These are phyloP conservation scores for Cephalotrichum gorgonifer DNA, from an alignment of 2,329 filamentous ascomycete species.

Conservation along the genomic window DNA sequence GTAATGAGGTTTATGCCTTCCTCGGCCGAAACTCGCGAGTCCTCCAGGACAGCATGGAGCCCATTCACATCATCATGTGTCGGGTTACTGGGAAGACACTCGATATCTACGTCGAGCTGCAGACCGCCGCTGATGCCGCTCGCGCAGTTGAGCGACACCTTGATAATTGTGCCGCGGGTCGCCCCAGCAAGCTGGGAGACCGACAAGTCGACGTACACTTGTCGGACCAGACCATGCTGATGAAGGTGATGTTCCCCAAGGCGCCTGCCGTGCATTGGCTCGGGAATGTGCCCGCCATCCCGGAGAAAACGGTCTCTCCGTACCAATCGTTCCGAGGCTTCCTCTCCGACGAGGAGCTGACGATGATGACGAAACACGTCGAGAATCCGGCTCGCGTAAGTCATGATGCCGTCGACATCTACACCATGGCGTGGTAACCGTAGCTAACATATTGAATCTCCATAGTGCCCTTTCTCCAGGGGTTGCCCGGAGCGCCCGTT, in stretches of 20 bases:
- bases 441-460: not conserved
- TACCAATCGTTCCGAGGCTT: constrained; percentile 44
- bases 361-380: constrained; percentile 53
- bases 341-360: constrained; percentile 51
- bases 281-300: constrained; percentile 30
- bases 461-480: constrained; percentile 46
- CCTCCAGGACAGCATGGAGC: constrained; percentile 41
- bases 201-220: constrained; percentile 47
- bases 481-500: constrained; percentile 55
- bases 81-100: constrained; percentile 51
- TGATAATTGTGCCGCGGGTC: constrained; percentile 23
- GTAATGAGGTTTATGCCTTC: constrained; percentile 46
- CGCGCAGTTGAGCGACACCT: constrained; percentile 39
- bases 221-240: constrained; percentile 44
- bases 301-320: constrained; percentile 18
- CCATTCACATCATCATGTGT: constrained; percentile 56
- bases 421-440: not conserved
- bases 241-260: constrained; percentile 52
- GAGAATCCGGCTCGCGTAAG: constrained; percentile 52
- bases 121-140: constrained; percentile 39
- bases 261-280: constrained; percentile 47
- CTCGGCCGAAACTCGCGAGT: constrained; percentile 47
- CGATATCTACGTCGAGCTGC: constrained; percentile 51
- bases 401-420: constrained; percentile 12
- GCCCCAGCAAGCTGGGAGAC: constrained; percentile 41